phyloP scores from a whole-genome alignment of 805 yeast species.

The Candida manassasensis region DNA sequence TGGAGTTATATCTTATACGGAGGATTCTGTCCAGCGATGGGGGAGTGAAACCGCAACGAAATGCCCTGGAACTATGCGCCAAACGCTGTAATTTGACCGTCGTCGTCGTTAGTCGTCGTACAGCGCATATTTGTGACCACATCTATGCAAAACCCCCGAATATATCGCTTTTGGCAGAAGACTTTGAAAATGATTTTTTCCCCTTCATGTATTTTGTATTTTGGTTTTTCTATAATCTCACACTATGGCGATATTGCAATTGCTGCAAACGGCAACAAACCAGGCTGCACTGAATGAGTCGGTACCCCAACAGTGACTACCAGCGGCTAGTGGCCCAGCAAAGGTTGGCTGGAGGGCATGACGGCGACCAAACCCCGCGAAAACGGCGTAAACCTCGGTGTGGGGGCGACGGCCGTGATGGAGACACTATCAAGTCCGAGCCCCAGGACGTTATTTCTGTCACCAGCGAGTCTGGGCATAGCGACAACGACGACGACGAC shows the following conservation, averaged over 20 bases:
- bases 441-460: not conserved
- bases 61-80: not conserved
- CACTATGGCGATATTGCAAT: too few species aligned
- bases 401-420: not conserved
- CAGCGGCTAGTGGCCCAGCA: slow-evolving; percentile 7
- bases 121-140: too few species aligned
- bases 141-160: too few species aligned
- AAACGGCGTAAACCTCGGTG: slow-evolving; percentile 5
- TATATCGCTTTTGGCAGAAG: too few species aligned
- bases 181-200: too few species aligned
- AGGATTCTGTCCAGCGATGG: slow-evolving; percentile 17
- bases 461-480: slow-evolving; percentile 1
- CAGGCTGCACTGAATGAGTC: slow-evolving; percentile 3
- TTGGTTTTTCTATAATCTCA: too few species aligned
- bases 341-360: not conserved
- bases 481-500: slow-evolving; percentile 5
- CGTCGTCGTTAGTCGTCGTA: slow-evolving; percentile 4
- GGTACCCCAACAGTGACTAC: slow-evolving; percentile 5
- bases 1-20: slow-evolving; percentile 12
- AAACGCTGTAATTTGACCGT: not conserved
- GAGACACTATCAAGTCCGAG: not conserved
- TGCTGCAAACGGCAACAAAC: too few species aligned
- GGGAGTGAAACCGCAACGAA: not conserved
- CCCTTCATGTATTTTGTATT: too few species aligned
- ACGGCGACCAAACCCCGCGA: not conserved